Evolutionary conservation across 805 yeast species (phyloP).

Genomic region (Saturnispora saitoi): DNA sequence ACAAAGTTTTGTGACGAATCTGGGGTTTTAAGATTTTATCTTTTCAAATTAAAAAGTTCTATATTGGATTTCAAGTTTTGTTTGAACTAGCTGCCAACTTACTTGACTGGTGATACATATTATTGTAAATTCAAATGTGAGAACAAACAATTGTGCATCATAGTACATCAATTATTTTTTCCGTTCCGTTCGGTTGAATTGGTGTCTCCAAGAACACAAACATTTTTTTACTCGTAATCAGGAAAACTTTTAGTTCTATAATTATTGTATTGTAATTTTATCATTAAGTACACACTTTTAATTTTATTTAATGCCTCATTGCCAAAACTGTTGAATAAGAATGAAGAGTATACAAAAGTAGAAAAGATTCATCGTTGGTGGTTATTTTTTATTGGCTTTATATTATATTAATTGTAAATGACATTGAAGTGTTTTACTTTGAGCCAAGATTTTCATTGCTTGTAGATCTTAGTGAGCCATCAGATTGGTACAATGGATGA

Average conservation of each 20-base stretch:
- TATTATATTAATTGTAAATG: background rate
- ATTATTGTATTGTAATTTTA: conserved; percentile 1
- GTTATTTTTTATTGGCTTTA: background rate
- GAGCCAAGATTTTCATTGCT: conserved; percentile 10
- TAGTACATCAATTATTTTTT: conserved; percentile 25
- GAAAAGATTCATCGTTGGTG: background rate
- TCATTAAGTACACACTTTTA: conserved; percentile 1
- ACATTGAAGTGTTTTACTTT: background rate
- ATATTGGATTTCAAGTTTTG: background rate
- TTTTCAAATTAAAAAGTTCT: background rate
- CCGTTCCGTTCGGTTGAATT: conserved; percentile 18
- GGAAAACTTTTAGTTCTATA: background rate
- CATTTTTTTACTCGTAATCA: conserved; percentile 9
- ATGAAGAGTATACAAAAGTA: conserved; percentile 1
- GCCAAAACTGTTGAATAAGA: background rate
- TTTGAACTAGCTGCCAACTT: background rate
- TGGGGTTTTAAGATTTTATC: background rate
- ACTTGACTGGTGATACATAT: background rate
- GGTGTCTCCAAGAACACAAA: conserved; percentile 32
- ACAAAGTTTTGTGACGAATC: background rate
- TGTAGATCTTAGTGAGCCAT: conserved; percentile 23
- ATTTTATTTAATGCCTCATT: background rate
- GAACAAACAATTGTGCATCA: conserved; percentile 24
- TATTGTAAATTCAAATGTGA: conserved; percentile 12
- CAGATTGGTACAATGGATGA: conserved; percentile 52